Evolutionary conservation across 1,284 basidiomycete species (phyloP).

Genomic region (Kwoniella shivajii): DNA sequence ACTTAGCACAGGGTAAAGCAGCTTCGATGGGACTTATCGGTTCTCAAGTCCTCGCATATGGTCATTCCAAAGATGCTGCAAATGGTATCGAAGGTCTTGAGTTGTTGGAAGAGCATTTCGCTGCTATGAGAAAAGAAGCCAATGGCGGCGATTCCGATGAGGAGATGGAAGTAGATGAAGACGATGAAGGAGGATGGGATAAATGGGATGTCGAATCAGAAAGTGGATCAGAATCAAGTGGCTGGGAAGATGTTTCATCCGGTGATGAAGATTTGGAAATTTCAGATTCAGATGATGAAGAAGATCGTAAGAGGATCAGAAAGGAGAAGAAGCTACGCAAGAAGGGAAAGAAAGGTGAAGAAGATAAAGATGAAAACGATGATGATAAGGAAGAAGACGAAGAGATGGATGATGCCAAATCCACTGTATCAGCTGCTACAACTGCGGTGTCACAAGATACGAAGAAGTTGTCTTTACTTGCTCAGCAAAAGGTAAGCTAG

Average conservation of each 20-base stretch:
- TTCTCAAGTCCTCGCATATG: slow-evolving; percentile 73
- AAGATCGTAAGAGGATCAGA: slow-evolving; percentile 38
- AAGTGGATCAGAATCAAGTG: slow-evolving; percentile 65
- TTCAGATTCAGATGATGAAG: slow-evolving; percentile 84
- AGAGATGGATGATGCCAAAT: slow-evolving; percentile 46
- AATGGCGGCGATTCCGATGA: slow-evolving; percentile 56
- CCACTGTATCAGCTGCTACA: slow-evolving; percentile 45
- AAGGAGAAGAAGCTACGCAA: slow-evolving; percentile 47
- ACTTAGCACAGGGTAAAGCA: slow-evolving; percentile 69
- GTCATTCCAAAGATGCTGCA: slow-evolving; percentile 68
- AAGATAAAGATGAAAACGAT: slow-evolving; percentile 34
- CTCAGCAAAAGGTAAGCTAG: slow-evolving; percentile 51
- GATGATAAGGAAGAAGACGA: slow-evolving; percentile 20
- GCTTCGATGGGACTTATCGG: slow-evolving; percentile 72
- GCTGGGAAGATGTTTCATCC: slow-evolving; percentile 84
- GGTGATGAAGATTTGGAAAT: slow-evolving; percentile 71
- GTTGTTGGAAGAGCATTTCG: slow-evolving; percentile 83
- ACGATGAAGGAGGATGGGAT: slow-evolving; percentile 76
- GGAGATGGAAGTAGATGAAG: slow-evolving; percentile 59
- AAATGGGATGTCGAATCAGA: slow-evolving; percentile 83
- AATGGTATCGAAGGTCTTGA: slow-evolving; percentile 87
- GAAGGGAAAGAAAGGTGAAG: slow-evolving; percentile 46
- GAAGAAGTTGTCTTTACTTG: slow-evolving; percentile 53
- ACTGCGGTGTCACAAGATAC: slow-evolving; percentile 42
- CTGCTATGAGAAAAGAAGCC: slow-evolving; percentile 68